Evolutionary conservation across 768 basidiomycete genomes (phyloP).

Genomic region (Mycena vitilis): DNA sequence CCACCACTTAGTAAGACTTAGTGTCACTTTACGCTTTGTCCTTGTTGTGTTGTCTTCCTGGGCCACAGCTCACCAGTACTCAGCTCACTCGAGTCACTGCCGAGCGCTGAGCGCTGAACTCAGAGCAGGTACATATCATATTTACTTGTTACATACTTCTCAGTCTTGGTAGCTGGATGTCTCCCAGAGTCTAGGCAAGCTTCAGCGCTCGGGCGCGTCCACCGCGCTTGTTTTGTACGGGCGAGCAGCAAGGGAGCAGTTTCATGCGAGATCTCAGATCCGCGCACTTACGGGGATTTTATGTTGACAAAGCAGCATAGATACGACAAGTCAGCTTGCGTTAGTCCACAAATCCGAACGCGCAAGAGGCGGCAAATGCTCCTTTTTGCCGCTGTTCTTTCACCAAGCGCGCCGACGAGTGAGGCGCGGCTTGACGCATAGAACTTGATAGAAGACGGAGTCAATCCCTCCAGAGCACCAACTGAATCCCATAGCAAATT

Average conservation of each 20-base stretch:
- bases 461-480: too few relatives aligned
- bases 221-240: slow-evolving; percentile 7
- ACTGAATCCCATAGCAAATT: too few relatives aligned
- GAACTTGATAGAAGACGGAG: not conserved
- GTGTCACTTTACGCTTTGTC: not conserved
- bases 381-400: slow-evolving; percentile 63
- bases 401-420: slow-evolving; percentile 79
- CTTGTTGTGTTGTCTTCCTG: not conserved
- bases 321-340: not conserved
- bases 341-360: not conserved
- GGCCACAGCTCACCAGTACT: too few relatives aligned
- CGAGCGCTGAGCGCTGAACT: not conserved
- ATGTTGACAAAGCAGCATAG: not conserved
- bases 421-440: slow-evolving; percentile 62
- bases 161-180: not conserved
- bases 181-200: not conserved
- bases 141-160: not conserved
- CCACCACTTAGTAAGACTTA: too few relatives aligned
- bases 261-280: not conserved
- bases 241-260: not conserved
- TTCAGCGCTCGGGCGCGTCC: not conserved
- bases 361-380: slow-evolving; percentile 20
- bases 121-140: not conserved
- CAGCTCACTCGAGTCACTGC: too few relatives aligned
- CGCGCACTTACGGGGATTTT: not conserved